These are phyloP conservation scores for Pythium insidiosum DNA, from an alignment of 352 stramenopile genomes.

Conservation along the genomic window DNA sequence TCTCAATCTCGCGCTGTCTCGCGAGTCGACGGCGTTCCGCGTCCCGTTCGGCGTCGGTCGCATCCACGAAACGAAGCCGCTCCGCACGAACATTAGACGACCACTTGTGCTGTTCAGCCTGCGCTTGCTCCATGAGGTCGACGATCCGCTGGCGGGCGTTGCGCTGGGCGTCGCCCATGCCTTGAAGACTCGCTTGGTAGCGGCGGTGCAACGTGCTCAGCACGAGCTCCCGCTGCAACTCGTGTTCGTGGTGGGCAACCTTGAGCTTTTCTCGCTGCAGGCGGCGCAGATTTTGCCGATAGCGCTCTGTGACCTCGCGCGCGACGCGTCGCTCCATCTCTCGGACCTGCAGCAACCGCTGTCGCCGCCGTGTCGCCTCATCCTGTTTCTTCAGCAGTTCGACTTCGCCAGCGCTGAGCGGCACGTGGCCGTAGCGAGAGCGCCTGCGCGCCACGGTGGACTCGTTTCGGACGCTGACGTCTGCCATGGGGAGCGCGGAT, in stretches of 20 bases:
- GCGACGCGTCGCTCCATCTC: slow-evolving; percentile 48
- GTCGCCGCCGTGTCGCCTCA: slow-evolving; percentile 35
- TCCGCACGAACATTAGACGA: slow-evolving; percentile 24
- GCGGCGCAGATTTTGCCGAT: slow-evolving; percentile 50
- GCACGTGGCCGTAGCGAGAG: slow-evolving; percentile 47
- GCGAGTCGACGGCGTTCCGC: slow-evolving; percentile 16
- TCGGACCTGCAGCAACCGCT: slow-evolving; percentile 47
- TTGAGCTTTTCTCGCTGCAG: slow-evolving; percentile 32
- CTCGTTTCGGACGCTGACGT: too few relatives aligned
- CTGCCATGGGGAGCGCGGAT: too few relatives aligned
- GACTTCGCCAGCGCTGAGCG: slow-evolving; percentile 54
- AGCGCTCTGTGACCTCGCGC: slow-evolving; percentile 62
- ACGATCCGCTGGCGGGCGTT: slow-evolving; percentile 46
- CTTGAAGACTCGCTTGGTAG: slow-evolving; percentile 53
- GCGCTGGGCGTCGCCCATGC: slow-evolving; percentile 50
- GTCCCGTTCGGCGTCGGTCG: slow-evolving; percentile 16
- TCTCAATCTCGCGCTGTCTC: slow-evolving; percentile 25
- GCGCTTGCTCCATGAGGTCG: slow-evolving; percentile 40
- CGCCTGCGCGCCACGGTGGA: too few relatives aligned
- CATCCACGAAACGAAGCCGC: slow-evolving; percentile 27
- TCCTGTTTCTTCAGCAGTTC: slow-evolving; percentile 48
- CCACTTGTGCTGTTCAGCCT: slow-evolving; percentile 53
- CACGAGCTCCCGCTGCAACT: slow-evolving; percentile 23
- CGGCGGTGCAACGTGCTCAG: slow-evolving; percentile 36
- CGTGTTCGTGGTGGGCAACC: slow-evolving; percentile 17